Base-by-base conservation (phyloP, 805 yeast species). In the Novakomyces olei region DNA sequence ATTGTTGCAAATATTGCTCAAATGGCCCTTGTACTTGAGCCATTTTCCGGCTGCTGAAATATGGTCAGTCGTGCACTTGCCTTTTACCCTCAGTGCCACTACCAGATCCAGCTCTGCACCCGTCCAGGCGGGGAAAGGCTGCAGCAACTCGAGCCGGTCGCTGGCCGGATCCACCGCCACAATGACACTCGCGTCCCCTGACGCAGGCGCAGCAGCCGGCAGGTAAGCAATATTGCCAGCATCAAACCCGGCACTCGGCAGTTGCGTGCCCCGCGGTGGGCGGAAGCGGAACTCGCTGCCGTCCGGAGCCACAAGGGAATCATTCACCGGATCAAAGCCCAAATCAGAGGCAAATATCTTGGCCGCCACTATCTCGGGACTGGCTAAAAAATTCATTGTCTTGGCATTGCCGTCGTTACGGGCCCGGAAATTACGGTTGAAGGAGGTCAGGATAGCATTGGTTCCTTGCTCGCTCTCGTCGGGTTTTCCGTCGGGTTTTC, bases 41-140 rank as follows among this genome's bases (percentile, higher is more conserved):
- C 98, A 85, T 55, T 96, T 95, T 64, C 98, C 98, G 54, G 98
- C 98, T 92, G 80, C 83, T 51, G 96, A 85, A 52, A 85, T 85
- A 65, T 85, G 98, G 66, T 85, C 98, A 48, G 98, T 85, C 50
- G 98, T 85, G 58, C 95, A 83, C 71, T 85, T 85, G 65, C 95
- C 96, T 41, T 74, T 65, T 46, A 94, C 78, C 67, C 88, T 85
- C 62, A 85, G 79, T 63, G 85, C 72, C 49, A 85, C 85, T 60
- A 94, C 95, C 67, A 85, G 63, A 44, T 58, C 54, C 49, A 91
- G 80, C 55, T 85, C 96, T 67, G 80, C 76, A 57, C 95, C 95
- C 55, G 85, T 75, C 94, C 95, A 85, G 44, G 92, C 64, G 57
- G 74, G 67, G 73, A 85, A 85, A 51, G 98, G 95, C 49, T 75